phyloP scores from a whole-genome alignment of 306 rosid species.

The Spatholobus suberectus region DNA sequence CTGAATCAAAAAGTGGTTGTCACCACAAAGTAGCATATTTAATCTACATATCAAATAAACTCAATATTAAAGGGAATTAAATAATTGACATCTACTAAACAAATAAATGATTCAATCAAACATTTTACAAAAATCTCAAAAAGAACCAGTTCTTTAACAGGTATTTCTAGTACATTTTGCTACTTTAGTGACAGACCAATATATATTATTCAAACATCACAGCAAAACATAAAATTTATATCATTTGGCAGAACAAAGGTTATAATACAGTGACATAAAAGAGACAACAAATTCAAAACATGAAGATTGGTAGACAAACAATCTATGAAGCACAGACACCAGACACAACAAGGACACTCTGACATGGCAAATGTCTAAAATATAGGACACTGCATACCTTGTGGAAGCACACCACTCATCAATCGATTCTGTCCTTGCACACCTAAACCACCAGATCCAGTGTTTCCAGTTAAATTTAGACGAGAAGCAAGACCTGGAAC shows the following conservation, averaged over 20 bases:
- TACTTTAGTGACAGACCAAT: not conserved
- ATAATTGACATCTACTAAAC: slow-evolving; percentile 21
- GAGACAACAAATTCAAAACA: not conserved
- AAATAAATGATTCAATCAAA: not conserved
- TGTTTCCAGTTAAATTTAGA: slow-evolving; percentile 69
- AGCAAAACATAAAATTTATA: not conserved
- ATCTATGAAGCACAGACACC: not conserved
- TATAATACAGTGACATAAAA: not conserved
- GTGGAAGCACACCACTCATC: slow-evolving; percentile 88
- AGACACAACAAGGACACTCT: not conserved
- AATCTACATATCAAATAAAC: not conserved
- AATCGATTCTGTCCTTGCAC: slow-evolving; percentile 93
- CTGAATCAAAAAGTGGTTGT: slow-evolving; percentile 66
- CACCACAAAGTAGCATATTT: slow-evolving; percentile 26
- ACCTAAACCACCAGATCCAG: slow-evolving; percentile 82
- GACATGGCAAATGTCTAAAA: not conserved
- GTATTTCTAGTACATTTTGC: not conserved
- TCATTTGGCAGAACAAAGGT: not conserved
- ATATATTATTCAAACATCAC: not conserved
- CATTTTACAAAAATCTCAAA: not conserved
- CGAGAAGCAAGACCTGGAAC: slow-evolving; percentile 92
- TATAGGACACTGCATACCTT: slow-evolving; percentile 58
- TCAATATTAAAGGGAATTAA: not conserved
- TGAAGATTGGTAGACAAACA: not conserved
- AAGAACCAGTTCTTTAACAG: slow-evolving; percentile 1